Percentiles rank a stretch among this genome's conserved stretches.
Evolutionary conservation across 2,329 filamentous ascomycete genomes (phyloP).

Genomic region (Pseudopyricularia javanii): DNA sequence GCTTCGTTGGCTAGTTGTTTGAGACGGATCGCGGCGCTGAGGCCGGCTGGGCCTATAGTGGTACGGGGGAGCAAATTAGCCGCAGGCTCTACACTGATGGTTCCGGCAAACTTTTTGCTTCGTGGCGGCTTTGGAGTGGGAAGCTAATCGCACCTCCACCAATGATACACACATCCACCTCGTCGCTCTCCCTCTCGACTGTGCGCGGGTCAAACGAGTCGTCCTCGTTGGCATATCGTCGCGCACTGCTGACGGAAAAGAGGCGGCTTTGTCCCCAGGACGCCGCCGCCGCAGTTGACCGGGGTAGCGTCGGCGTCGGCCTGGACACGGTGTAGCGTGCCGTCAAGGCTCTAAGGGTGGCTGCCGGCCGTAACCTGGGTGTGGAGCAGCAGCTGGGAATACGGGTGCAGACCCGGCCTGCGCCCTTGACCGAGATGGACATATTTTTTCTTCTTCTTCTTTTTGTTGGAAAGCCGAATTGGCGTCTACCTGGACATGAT

Average conservation of each 20-base stretch:
- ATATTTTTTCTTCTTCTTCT: not conserved
- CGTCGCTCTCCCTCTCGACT: conserved; percentile 77
- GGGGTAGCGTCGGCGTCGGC: not conserved
- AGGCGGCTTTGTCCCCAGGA: conserved; percentile 5
- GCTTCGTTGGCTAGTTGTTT: conserved; percentile 93
- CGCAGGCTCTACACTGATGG: not conserved
- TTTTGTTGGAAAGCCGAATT: not conserved
- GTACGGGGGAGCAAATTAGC: not conserved
- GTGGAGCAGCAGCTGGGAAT: not conserved
- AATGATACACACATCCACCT: conserved; percentile 94
- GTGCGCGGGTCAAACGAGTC: conserved; percentile 52
- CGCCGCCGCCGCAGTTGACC: not conserved
- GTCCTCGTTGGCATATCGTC: conserved; percentile 21
- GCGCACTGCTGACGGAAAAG: conserved; percentile 13
- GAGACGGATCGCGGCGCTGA: conserved; percentile 83
- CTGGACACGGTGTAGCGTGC: not conserved
- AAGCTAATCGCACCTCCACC: conserved; percentile 53
- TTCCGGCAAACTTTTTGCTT: not conserved
- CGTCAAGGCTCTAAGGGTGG: not conserved
- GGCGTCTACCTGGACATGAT: not conserved
- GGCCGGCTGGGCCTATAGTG: conserved; percentile 63
- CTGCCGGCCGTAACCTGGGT: not conserved
- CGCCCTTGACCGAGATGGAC: not conserved
- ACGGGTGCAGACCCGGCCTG: not conserved
- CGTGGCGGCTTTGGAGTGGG: not conserved